These are phyloP conservation scores for Taxillus chinensis DNA, from an alignment of 164 flowering plant species.

Conservation along the genomic window DNA sequence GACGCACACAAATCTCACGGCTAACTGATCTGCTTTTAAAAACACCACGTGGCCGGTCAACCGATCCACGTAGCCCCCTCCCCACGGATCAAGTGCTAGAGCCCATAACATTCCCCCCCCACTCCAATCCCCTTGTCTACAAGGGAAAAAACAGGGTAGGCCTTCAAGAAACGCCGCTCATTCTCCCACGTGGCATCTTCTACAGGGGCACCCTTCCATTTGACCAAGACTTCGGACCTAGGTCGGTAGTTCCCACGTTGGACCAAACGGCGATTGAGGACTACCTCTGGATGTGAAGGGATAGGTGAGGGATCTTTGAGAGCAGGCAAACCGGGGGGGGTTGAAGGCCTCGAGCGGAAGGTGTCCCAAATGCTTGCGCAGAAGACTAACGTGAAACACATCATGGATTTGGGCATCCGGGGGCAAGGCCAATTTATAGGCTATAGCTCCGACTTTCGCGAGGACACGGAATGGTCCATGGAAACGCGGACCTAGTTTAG, in stretches of 20 bases:
- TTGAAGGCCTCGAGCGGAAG: background rate
- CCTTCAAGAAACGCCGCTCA: background rate
- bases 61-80: too few relatives aligned
- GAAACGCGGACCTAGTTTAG: background rate
- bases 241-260: background rate
- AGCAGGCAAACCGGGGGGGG: background rate
- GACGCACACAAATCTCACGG: too few relatives aligned
- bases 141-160: background rate
- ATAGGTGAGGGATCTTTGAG: background rate
- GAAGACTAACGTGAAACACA: background rate
- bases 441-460: background rate
- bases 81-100: background rate
- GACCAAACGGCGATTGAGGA: background rate
- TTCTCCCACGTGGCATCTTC: too few relatives aligned
- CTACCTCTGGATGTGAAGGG: background rate
- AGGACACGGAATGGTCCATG: background rate
- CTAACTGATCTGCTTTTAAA: too few relatives aligned
- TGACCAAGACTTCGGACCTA: background rate
- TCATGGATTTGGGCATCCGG: background rate
- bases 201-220: too few relatives aligned
- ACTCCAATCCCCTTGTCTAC: background rate
- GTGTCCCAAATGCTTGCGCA: background rate
- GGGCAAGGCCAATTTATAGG: background rate
- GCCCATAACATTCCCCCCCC: background rate
- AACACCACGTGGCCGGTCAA: too few relatives aligned